Evolutionary conservation across 768 basidiomycete genomes (phyloP).

Genomic region (Xerocomus potaroensis): DNA sequence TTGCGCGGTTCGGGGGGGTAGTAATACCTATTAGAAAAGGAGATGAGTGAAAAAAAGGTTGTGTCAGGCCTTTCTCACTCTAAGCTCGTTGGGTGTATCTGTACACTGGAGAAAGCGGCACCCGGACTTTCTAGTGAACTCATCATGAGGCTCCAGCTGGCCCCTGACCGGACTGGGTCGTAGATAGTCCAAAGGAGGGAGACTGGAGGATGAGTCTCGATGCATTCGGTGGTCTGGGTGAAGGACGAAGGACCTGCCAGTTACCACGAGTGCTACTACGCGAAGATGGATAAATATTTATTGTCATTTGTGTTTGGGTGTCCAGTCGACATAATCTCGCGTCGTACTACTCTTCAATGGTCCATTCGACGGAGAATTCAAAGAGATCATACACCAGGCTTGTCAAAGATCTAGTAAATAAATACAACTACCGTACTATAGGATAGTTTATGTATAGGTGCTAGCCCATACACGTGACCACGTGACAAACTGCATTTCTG

Average conservation of each 20-base stretch:
- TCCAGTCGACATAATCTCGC: too few species aligned
- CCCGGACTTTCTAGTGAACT: slow-evolving; percentile 45
- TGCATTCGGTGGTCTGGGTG: slow-evolving; percentile 18
- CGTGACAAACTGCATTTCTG: too few species aligned
- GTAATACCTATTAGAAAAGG: slow-evolving; percentile 46
- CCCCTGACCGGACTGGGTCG: slow-evolving; percentile 67
- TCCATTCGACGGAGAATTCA: background rate
- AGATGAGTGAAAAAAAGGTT: background rate
- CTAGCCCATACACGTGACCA: background rate
- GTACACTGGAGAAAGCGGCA: slow-evolving; percentile 75
- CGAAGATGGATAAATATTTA: slow-evolving; percentile 2
- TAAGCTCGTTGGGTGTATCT: slow-evolving; percentile 72
- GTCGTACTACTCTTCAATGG: too few species aligned
- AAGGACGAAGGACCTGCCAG: slow-evolving; percentile 1
- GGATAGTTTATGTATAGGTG: too few species aligned
- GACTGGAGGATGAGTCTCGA: slow-evolving; percentile 21
- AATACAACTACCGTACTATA: too few species aligned
- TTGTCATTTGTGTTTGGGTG: slow-evolving; percentile 18
- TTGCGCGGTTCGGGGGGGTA: slow-evolving; percentile 62
- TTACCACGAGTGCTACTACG: slow-evolving; percentile 12
- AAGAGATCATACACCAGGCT: too few species aligned
- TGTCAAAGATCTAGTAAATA: too few species aligned
- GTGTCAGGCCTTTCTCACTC: slow-evolving; percentile 37
- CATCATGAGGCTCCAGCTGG: slow-evolving; percentile 66
- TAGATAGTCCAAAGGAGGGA: slow-evolving; percentile 47